phyloP scores from a whole-genome alignment of 2,329 filamentous ascomycete species.

The Colletotrichum tamarilloi region DNA sequence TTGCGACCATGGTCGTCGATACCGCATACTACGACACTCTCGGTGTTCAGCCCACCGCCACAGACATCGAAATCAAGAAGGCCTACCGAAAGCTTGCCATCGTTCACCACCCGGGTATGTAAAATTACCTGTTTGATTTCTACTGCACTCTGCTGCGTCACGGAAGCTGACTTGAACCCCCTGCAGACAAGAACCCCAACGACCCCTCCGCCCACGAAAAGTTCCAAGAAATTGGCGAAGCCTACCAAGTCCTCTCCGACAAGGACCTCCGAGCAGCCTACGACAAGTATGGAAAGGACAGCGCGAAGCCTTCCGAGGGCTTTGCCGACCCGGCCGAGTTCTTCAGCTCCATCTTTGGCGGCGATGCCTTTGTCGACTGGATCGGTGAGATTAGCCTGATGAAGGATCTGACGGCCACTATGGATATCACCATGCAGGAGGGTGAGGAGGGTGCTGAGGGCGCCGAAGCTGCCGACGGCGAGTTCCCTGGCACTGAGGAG shows the following conservation, averaged over 20 bases:
- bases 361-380: constrained; percentile 94
- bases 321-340: constrained; percentile 98
- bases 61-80: constrained; percentile 95
- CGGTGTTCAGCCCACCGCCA: constrained; percentile 85
- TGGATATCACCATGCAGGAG: constrained; percentile 94
- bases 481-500: constrained; percentile 68
- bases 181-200: constrained; percentile 92
- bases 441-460: constrained; percentile 76
- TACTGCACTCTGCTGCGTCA: constrained; percentile 5
- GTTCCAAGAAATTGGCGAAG: constrained; percentile 87
- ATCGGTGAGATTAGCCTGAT: constrained; percentile 98
- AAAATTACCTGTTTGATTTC: neutral
- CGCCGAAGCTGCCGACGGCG: constrained; percentile 60
- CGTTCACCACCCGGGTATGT: constrained; percentile 85
- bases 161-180: constrained; percentile 8
- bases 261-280: constrained; percentile 89
- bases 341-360: constrained; percentile 98
- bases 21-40: constrained; percentile 90
- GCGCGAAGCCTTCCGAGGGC: constrained; percentile 88
- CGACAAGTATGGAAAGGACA: constrained; percentile 97
- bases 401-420: constrained; percentile 97
- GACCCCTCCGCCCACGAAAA: constrained; percentile 93
- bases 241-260: constrained; percentile 86
- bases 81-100: constrained; percentile 96
- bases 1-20: constrained; percentile 81